Base-by-base conservation (phyloP, 106 monocot species). In the Platanthera zijinensis region DNA sequence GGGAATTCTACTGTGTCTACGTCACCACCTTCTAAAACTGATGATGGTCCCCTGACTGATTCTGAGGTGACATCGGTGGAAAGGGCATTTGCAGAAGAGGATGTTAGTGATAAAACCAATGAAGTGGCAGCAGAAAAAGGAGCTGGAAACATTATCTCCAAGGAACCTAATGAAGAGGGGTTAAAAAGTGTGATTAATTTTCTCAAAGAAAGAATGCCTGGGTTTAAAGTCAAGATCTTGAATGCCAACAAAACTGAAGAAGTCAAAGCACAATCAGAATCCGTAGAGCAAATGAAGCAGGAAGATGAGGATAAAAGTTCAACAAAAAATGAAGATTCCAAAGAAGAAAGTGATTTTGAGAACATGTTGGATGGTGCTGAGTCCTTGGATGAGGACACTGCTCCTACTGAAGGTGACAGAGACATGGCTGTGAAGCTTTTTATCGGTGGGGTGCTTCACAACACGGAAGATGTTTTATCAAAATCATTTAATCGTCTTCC, bases 401-500 rank as follows among this genome's bases (percentile, higher is more conserved):
- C 80, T 74, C 22, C 84, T 15, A 84, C 32, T 47, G 85, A 87
- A 74, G 84, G 72, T 6, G 78, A 77, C 45, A 81, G 75, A 28
- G 79, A 61, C 72, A 64, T 78, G 14, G 57, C 76, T 52, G 79
- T 86, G 63, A 92, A 85, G 61, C 88, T 95, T 80, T 86, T 85
- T 75, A 83, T 95, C 56, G 92, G 95, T 51, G 88, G 92, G 49
- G 92, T 92, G 67, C 76, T 95, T 75, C 95, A 92, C 72, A 95
- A 92, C 53, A 90, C 81, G 52, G 95, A 92, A 57, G 92, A 95
- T 78, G 39, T 81, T 53, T 51, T 75, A 50, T 80, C 86, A 56
- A 93, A 90, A 74, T 80, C 86, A 48, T 85, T 84, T 76, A 63
- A 72, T 49, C 84, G 92, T 73, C 53, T 88, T 50, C 88, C 86